Base-by-base conservation (phyloP, 1,284 basidiomycete species). In the Austroboletus novae-zelandiae region DNA sequence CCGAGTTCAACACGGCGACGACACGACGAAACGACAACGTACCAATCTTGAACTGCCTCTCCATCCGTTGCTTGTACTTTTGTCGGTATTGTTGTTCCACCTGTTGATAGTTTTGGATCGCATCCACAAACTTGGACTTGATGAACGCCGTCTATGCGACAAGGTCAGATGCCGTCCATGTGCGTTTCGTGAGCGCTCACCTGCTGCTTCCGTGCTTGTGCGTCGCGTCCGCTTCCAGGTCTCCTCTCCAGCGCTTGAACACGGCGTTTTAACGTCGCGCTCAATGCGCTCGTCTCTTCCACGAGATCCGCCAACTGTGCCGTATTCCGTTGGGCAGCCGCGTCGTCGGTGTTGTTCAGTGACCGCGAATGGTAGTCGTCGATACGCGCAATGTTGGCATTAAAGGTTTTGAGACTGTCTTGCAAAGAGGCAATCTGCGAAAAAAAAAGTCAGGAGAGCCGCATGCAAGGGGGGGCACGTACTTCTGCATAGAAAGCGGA, bases 21-120 rank as follows among this genome's bases (percentile, higher is more conserved):
- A 29, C 27, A 4, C 27, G 27, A 10, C 27, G 27, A 10, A 29
- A 29, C 9, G 9, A 9, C 27, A 29, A 73, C 79, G 9, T 48
- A 88, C 89, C 89, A 60, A 99, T 99, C 74, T 88, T 93, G 77
- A 89, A 96, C 74, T 99, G 97, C 56, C 97, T 83, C 74, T 96
- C 95, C 76, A 96, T 86, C 41, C 94, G 80, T 68, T 95, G 91
- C 72, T 93, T 93, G 73, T 97, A 94, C 75, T 92, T 95, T 59
- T 88, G 80, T 52, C 96, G 86, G 69, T 91, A 93, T 65, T 92
- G 86, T 71, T 94, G 89, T 74, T 99, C 97, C 23, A 97, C 92
- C 37, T 83, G 82, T 73, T 98, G 94, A 64, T 90, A 91, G 57
- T 77, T 83, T 70, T 91, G 87, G 55, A 91, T 89, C n/a, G 89